Conservation (phyloP, 768 basidiomycete species). For the Postia placenta region DNA sequence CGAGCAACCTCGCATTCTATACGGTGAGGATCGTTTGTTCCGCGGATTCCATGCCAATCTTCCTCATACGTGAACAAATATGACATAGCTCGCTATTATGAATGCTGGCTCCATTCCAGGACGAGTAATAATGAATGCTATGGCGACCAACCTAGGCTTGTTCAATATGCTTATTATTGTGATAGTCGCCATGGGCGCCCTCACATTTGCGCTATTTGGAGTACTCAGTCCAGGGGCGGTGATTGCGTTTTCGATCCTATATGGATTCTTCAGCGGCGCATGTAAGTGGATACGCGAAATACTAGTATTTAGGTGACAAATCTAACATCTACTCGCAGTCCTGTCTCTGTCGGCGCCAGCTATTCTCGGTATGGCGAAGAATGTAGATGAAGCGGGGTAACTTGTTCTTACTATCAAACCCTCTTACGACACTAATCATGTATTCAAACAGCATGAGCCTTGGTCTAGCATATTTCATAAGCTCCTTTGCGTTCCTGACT, state of each 20-base stretch:
- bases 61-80: neutral
- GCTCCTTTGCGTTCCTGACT: slow-evolving; percentile 14
- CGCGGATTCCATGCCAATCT: neutral
- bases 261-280: slow-evolving; percentile 41
- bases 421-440: no score
- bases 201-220: slow-evolving; percentile 33
- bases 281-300: slow-evolving; percentile 14
- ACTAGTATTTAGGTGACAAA: neutral
- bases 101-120: slow-evolving; percentile 49
- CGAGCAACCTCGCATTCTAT: slow-evolving; percentile 13
- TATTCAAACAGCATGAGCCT: slow-evolving; percentile 13
- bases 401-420: neutral
- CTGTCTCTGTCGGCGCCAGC: slow-evolving; percentile 13
- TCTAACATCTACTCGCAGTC: slow-evolving; percentile 8
- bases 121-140: slow-evolving; percentile 46
- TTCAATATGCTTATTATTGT: slow-evolving; percentile 34
- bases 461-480: slow-evolving; percentile 18
- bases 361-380: slow-evolving; percentile 4
- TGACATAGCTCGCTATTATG: slow-evolving; percentile 42
- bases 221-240: slow-evolving; percentile 28
- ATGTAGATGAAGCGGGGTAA: slow-evolving; percentile 11
- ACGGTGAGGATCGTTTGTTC: slow-evolving; percentile 4
- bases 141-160: slow-evolving; percentile 43
- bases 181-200: slow-evolving; percentile 26
- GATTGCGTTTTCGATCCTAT: slow-evolving; percentile 35